Evolutionary conservation across 768 basidiomycete genomes (phyloP).

Genomic region (Naganishia vaughanmartiniae): DNA sequence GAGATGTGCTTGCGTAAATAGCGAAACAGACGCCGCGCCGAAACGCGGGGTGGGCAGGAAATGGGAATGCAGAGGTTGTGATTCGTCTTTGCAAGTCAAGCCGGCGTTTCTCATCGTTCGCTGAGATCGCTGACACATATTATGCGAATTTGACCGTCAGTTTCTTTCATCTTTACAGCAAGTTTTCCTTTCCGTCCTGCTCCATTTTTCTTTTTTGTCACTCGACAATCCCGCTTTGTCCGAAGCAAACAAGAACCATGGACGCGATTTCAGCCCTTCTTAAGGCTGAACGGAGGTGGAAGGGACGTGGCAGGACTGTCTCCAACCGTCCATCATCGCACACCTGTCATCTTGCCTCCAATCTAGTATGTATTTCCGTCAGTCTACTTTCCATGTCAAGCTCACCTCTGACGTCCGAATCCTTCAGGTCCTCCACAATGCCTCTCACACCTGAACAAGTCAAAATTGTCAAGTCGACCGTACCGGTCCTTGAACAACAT

Average conservation of each 20-base stretch:
- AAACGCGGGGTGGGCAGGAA: neutral
- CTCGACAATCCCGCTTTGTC: too few relatives aligned
- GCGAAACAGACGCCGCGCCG: neutral
- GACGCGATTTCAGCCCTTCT: neutral
- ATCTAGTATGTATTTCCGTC: neutral
- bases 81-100: neutral
- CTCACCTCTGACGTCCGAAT: neutral
- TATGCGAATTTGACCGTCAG: neutral
- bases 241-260: too few relatives aligned
- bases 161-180: neutral
- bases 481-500: slow-evolving; percentile 29
- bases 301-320: too few relatives aligned
- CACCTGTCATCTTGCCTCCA: neutral
- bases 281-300: neutral
- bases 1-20: neutral
- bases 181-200: too few relatives aligned
- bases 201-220: too few relatives aligned
- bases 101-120: neutral
- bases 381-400: neutral
- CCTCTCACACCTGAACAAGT: slow-evolving; percentile 31
- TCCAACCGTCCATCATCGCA: neutral
- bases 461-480: slow-evolving; percentile 28
- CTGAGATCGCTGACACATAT: neutral
- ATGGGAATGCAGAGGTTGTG: neutral
- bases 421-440: neutral